These are phyloP conservation scores for Rhytidiadelphus loreus DNA, from an alignment of 225 moss, liverwort and hornwort species.

Conservation along the genomic window DNA sequence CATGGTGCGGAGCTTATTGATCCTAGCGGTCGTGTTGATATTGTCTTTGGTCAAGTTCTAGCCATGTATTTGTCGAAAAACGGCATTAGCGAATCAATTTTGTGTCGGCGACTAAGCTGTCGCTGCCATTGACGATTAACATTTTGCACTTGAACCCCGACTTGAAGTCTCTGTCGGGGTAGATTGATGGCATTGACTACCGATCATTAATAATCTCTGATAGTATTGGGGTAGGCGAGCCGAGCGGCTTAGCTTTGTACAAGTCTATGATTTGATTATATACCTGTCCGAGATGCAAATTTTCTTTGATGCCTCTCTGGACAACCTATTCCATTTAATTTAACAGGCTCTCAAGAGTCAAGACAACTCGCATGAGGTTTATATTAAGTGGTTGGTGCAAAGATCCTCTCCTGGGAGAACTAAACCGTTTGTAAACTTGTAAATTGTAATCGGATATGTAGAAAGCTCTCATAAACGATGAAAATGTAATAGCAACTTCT, in stretches of 20 bases:
- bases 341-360: neutral
- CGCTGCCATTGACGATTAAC: slow-evolving; percentile 9
- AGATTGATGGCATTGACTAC: neutral
- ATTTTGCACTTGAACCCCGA: slow-evolving; percentile 13
- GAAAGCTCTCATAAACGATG: neutral
- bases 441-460: too few species aligned
- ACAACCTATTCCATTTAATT: neutral
- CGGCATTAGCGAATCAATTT: slow-evolving; percentile 4
- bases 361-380: neutral
- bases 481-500: neutral
- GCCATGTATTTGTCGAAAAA: neutral
- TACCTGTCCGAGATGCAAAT: slow-evolving; percentile 21
- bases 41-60: neutral
- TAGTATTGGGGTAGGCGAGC: neutral
- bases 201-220: slow-evolving; percentile 18
- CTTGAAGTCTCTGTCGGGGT: neutral
- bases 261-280: slow-evolving; percentile 5
- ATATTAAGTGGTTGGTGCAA: neutral
- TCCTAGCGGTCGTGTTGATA: neutral
- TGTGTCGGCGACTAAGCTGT: slow-evolving; percentile 10
- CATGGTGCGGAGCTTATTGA: neutral
- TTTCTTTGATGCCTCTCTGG: slow-evolving; percentile 17
- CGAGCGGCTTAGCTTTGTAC: slow-evolving; percentile 15
- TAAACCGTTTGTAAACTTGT: neutral
- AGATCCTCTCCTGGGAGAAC: neutral